These are phyloP conservation scores for Pistacia integerrima DNA, from an alignment of 345 rosid species.

Conservation along the genomic window DNA sequence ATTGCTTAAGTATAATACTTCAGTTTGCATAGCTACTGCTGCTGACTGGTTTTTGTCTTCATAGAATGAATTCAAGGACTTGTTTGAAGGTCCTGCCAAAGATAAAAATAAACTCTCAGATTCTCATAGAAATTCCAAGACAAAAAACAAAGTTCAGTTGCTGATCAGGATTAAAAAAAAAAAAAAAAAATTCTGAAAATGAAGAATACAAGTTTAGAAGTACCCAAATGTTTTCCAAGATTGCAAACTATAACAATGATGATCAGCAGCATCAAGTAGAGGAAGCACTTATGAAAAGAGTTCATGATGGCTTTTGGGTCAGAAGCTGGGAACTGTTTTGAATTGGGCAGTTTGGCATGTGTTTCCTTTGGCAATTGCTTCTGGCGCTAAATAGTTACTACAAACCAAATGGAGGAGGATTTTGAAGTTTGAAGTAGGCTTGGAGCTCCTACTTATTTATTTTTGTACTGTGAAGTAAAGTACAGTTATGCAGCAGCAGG, in stretches of 20 bases:
- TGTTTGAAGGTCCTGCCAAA: constrained; percentile 11
- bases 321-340: constrained; percentile 5
- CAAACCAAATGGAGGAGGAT: background rate
- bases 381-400: background rate
- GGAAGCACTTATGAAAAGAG: constrained; percentile 23
- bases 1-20: constrained; percentile 12
- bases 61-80: constrained; percentile 14
- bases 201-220: background rate
- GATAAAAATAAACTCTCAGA: background rate
- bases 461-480: background rate
- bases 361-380: background rate
- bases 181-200: background rate
- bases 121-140: background rate
- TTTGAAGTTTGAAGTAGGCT: background rate
- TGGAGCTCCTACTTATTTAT: background rate
- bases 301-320: constrained; percentile 22
- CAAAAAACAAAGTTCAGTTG: background rate
- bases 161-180: background rate
- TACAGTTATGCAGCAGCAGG: background rate
- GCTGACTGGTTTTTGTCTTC: constrained; percentile 18
- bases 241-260: constrained; percentile 16
- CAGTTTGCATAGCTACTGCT: background rate
- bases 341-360: background rate
- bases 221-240: constrained; percentile 25
- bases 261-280: constrained; percentile 26